Conservation (phyloP, 768 basidiomycete species). For the Collybiopsis confluens region DNA sequence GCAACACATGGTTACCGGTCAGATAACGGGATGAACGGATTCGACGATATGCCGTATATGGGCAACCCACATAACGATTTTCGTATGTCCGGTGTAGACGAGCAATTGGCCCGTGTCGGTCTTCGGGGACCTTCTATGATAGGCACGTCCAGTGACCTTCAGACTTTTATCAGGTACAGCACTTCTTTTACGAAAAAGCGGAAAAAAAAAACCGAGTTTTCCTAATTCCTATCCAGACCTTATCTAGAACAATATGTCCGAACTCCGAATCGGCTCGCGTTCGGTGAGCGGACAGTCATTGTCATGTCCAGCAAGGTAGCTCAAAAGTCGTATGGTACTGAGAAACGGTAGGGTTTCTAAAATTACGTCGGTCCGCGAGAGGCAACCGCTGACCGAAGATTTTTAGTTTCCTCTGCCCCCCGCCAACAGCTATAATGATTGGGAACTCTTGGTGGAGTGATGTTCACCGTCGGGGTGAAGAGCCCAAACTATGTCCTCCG, state of each 20-base stretch:
- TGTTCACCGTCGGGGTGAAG: constrained; percentile 67
- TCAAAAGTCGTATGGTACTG: constrained; percentile 95
- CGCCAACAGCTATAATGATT: constrained; percentile 90
- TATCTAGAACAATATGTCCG: constrained; percentile 84
- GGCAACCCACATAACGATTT: constrained; percentile 51
- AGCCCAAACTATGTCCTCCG: constrained; percentile 71
- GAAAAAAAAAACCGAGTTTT: too few species aligned
- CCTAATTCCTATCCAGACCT: constrained; percentile 42
- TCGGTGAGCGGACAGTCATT: constrained; percentile 90
- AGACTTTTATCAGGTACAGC: constrained; percentile 73
- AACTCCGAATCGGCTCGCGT: constrained; percentile 79
- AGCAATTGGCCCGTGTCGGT: constrained; percentile 61
- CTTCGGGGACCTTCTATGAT: constrained; percentile 53
- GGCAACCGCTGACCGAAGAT: neutral
- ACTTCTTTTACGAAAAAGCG: too few species aligned
- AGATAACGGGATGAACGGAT: constrained; percentile 45
- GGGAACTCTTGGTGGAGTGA: constrained; percentile 95
- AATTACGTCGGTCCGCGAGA: neutral
- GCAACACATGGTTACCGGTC: constrained; percentile 60
- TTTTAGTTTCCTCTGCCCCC: constrained; percentile 84
- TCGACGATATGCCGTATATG: constrained; percentile 60
- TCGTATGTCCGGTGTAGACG: constrained; percentile 59
- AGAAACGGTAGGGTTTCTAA: constrained; percentile 69
- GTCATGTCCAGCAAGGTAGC: constrained; percentile 98
- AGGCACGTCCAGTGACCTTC: constrained; percentile 66